Evolutionary conservation across 2,329 filamentous ascomycete genomes (phyloP).

Genomic region (Sporothrix humicola): DNA sequence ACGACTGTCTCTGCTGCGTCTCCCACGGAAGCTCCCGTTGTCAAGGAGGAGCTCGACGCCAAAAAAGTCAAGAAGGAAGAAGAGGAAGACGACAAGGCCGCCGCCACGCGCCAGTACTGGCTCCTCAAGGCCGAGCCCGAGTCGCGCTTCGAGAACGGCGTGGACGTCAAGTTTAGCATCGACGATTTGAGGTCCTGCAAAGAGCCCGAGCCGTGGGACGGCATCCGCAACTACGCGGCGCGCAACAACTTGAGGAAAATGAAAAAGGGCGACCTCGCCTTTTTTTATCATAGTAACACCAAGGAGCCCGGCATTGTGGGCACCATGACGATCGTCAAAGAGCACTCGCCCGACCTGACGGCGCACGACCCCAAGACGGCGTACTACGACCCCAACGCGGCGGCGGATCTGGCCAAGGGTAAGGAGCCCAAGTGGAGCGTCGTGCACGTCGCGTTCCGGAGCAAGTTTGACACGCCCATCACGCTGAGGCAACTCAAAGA

Average conservation of each 20-base stretch:
- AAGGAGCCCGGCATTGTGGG: conserved; percentile 88
- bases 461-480: conserved; percentile 77
- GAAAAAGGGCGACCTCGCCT: conserved; percentile 88
- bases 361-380: conserved; percentile 74
- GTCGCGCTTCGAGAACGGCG: conserved; percentile 80
- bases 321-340: conserved; percentile 85
- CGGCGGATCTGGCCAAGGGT: conserved; percentile 51
- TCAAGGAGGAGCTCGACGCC: background rate
- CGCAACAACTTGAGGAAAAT: conserved; percentile 90
- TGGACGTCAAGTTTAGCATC: conserved; percentile 92
- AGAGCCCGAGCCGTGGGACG: conserved; percentile 89
- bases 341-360: conserved; percentile 78
- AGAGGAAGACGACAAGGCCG: background rate
- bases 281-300: conserved; percentile 97
- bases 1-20: background rate
- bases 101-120: conserved; percentile 62
- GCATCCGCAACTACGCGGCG: conserved; percentile 64
- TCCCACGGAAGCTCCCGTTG: background rate
- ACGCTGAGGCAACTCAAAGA: conserved; percentile 73
- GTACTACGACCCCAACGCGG: conserved; percentile 81
- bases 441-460: conserved; percentile 85
- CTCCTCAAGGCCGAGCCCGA: conserved; percentile 90
- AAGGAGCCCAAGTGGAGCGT: conserved; percentile 76
- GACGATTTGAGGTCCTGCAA: conserved; percentile 78
- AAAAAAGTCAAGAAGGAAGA: background rate